Evolutionary conservation across 2,329 filamentous ascomycete species (phyloP).

Genomic region (Macrophomina tecta): DNA sequence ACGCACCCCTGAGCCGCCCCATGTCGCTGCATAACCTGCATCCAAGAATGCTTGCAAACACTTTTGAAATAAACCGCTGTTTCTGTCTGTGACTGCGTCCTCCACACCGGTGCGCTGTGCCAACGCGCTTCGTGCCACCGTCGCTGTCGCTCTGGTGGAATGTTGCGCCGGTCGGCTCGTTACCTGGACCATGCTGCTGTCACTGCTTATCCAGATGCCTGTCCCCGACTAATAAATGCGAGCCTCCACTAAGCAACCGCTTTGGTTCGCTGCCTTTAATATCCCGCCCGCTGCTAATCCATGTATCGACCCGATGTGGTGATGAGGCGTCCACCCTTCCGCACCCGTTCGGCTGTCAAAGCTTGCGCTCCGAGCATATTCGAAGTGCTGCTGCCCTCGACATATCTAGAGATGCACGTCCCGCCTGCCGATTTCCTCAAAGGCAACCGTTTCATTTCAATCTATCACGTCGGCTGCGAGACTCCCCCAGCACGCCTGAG

Average conservation of each 20-base stretch:
- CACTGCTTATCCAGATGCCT: slow-evolving; percentile 3
- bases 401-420: background rate
- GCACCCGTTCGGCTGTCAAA: background rate
- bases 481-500: background rate
- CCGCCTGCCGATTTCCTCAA: background rate
- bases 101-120: background rate
- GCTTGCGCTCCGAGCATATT: background rate
- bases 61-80: slow-evolving; percentile 9
- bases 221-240: background rate
- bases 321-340: background rate
- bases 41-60: slow-evolving; percentile 17
- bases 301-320: background rate
- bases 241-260: background rate
- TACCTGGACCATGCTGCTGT: slow-evolving; percentile 4
- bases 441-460: background rate
- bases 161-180: slow-evolving; percentile 7
- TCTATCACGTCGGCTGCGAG: background rate
- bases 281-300: background rate
- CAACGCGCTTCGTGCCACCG: slow-evolving; percentile 3
- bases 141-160: background rate
- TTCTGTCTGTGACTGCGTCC: slow-evolving; percentile 14
- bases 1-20: slow-evolving; percentile 13
- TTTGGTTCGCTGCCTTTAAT: background rate
- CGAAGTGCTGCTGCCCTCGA: background rate
- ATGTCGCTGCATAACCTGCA: slow-evolving; percentile 7